Percentiles rank a stretch among this genome's conserved stretches.
phyloP scores from a whole-genome alignment of 1,284 basidiomycete genomes.

The Fomitopsis pinicola region DNA sequence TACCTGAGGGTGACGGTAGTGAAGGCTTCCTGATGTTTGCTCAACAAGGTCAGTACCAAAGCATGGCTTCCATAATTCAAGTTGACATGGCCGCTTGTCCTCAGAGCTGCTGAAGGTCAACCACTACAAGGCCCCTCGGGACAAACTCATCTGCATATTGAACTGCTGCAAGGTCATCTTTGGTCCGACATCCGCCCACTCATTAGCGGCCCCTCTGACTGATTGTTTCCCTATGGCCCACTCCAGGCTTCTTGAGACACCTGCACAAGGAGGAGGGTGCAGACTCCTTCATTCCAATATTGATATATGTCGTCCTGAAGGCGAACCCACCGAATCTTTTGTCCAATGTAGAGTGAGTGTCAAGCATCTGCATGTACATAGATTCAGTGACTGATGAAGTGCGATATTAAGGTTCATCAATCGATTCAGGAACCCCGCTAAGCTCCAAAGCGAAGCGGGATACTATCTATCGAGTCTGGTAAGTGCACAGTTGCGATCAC shows the following conservation, averaged over 20 bases:
- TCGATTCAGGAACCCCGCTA: constrained; percentile 87
- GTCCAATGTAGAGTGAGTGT: constrained; percentile 87
- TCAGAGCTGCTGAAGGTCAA: constrained; percentile 93
- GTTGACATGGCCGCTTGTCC: neutral
- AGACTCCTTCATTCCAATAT: constrained; percentile 91
- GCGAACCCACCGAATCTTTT: constrained; percentile 92
- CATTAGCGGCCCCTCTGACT: constrained; percentile 1
- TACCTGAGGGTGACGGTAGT: constrained; percentile 62
- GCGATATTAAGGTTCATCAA: constrained; percentile 76
- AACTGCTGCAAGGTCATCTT: constrained; percentile 99
- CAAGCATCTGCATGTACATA: neutral
- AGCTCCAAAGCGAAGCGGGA: constrained; percentile 91
- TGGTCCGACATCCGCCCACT: constrained; percentile 49
- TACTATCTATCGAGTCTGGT: constrained; percentile 96
- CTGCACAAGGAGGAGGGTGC: constrained; percentile 76
- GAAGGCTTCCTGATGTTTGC: constrained; percentile 93
- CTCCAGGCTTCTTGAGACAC: constrained; percentile 84
- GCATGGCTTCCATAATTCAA: neutral
- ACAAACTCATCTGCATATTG: constrained; percentile 96
- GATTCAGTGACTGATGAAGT: neutral
- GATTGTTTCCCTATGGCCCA: constrained; percentile 4
- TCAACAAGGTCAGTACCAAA: constrained; percentile 60
- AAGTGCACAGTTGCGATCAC: constrained; percentile 19
- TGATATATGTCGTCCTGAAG: constrained; percentile 93
- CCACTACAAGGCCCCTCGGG: constrained; percentile 96